These are phyloP conservation scores for Daucus carota DNA, from an alignment of 129 eudicot species.

Conservation along the genomic window DH1_v3.0 NC_030382.2:37102501-37103000, in stretches of 20 bases:
- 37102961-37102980: background rate
- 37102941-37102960: background rate
- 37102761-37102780: slow-evolving; percentile 86
- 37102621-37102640: no score
- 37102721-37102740: background rate
- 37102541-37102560: no score
- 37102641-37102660: no score
- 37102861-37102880: background rate
- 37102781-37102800: slow-evolving; percentile 85
- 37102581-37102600: no score
- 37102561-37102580: no score
- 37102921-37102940: background rate
- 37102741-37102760: slow-evolving; percentile 68
- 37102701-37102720: background rate
- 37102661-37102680: no score
- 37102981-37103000: background rate
- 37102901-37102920: background rate
- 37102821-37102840: slow-evolving; percentile 96
- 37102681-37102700: no score
- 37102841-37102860: slow-evolving; percentile 57
- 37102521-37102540: no score
- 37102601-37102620: no score
- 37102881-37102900: background rate
- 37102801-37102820: slow-evolving; percentile 85
- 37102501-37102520: no score